phyloP scores from a whole-genome alignment of 1,284 basidiomycete genomes.

The Pterulicium gracile region DNA sequence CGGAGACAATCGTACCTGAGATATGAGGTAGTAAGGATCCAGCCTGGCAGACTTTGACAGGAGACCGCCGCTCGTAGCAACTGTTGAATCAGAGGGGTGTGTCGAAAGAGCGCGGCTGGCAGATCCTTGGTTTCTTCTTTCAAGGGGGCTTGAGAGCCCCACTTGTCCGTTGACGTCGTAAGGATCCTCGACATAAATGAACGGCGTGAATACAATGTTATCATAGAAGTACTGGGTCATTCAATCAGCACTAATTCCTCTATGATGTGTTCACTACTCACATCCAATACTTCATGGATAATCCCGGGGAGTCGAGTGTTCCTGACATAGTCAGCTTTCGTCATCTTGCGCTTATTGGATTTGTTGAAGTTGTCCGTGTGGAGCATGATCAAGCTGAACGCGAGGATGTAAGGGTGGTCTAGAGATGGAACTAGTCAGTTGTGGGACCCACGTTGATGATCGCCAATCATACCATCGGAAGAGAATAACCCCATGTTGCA shows the following conservation, averaged over 20 bases:
- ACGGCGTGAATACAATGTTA: conserved; percentile 91
- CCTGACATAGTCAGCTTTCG: conserved; percentile 84
- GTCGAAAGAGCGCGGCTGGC: conserved; percentile 30
- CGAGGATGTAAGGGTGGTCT: conserved; percentile 95
- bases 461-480: conserved; percentile 60
- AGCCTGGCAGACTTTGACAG: conserved; percentile 58
- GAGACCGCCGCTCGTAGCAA: conserved; percentile 25
- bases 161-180: conserved; percentile 54
- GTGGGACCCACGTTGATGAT: too few relatives aligned
- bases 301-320: conserved; percentile 89
- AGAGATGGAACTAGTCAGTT: too few relatives aligned
- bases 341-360: conserved; percentile 97
- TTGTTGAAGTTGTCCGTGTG: conserved; percentile 98
- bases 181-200: conserved; percentile 92
- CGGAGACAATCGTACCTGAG: conserved; percentile 39
- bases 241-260: conserved; percentile 2
- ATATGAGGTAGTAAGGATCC: conserved; percentile 89
- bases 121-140: conserved; percentile 21
- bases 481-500: conserved; percentile 82
- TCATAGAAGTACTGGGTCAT: conserved; percentile 80
- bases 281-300: conserved; percentile 76
- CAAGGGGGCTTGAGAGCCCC: conserved; percentile 23
- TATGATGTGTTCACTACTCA: conserved; percentile 24
- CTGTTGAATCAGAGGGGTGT: conserved; percentile 23
- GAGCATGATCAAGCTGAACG: conserved; percentile 98